Conservation (phyloP, 441 rosid species). For the Cnidoscolus chayamansa region DNA sequence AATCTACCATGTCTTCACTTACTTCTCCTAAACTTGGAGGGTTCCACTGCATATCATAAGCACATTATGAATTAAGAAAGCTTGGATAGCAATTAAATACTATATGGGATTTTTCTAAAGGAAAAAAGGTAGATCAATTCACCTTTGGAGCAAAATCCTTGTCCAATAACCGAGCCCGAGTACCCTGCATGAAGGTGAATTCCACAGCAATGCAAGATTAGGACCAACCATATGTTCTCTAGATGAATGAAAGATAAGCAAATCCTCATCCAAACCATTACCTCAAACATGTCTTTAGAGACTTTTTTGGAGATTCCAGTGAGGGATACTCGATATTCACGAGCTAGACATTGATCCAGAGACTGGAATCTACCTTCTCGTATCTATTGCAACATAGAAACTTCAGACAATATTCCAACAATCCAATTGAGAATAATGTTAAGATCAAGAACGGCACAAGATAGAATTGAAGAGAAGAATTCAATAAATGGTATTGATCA, state of each 20-base stretch:
- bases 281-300: constrained; percentile 73
- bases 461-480: too few relatives aligned
- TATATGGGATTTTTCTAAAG: not conserved
- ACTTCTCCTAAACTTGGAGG: constrained; percentile 74
- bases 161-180: constrained; percentile 70
- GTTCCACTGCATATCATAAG: constrained; percentile 65
- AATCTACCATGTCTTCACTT: constrained; percentile 72
- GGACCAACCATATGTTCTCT: not conserved
- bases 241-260: constrained; percentile 8
- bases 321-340: constrained; percentile 69
- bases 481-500: too few relatives aligned
- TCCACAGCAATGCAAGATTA: constrained; percentile 12
- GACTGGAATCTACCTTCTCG: constrained; percentile 88
- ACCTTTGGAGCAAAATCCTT: constrained; percentile 96
- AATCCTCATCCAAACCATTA: constrained; percentile 16
- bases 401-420: not conserved
- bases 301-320: constrained; percentile 48
- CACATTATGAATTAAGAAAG: not conserved
- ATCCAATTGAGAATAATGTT: constrained; percentile 1
- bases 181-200: constrained; percentile 45
- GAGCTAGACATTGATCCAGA: constrained; percentile 78
- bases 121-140: not conserved
- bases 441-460: too few relatives aligned
- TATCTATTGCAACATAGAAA: constrained; percentile 43
- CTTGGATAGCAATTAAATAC: not conserved